Evolutionary conservation across 441 rosid genomes (phyloP), one percentile per base, ranked within the genome.

Genomic region (Dalechampia spathulata): DNA sequence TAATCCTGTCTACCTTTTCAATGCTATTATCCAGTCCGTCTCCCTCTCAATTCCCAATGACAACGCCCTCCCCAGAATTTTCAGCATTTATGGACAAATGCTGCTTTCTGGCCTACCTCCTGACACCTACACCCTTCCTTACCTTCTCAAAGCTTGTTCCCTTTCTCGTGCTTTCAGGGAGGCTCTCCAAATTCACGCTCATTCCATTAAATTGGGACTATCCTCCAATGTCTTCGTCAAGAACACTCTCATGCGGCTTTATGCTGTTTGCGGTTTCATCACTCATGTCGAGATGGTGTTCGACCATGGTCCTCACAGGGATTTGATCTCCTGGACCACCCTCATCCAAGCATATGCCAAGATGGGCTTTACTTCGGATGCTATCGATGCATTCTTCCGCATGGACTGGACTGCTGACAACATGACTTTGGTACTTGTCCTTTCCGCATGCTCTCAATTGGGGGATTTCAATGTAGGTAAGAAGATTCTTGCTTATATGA

Each of bases 311-410:
- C 54, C 62, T 48, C 36, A 23, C 16, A n/a, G 54, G 38, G 62
- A 58, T 49, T 58, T 58, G 62, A 6, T 58, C 32, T 58, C 62
- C 23, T 58, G 62, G 62, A 58, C 62, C 23, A 37, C 47, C 2
- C 55, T 58, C n/a, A 38, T 58, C 12, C 62, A 58, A 58, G 62
- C 38, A 7, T 58, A 58, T 38, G 46, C 46, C 17, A 48, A 58
- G 17, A 16, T 39, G 38, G 54, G 46, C 6, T 58, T n/a, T 37
- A 11, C 34, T 0, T 47, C 34, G 0, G 26, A 37, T 9, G 62
- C 62, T 16, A 38, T 58, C 2, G 17, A 13, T 15, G 26, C 26
- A 10, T 58, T 58, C 46, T 58, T 58, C 40, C n/a, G 47, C 1
- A 58, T 58, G 55, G 11, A 49, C 34, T 38, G 27, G 19, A 39